A percentile compares a stretch with the other conserved stretches of the same genome.
These are phyloP conservation scores for Moniliophthora roreri DNA, from an alignment of 1,284 basidiomycete species.

Conservation along the genomic window DNA sequence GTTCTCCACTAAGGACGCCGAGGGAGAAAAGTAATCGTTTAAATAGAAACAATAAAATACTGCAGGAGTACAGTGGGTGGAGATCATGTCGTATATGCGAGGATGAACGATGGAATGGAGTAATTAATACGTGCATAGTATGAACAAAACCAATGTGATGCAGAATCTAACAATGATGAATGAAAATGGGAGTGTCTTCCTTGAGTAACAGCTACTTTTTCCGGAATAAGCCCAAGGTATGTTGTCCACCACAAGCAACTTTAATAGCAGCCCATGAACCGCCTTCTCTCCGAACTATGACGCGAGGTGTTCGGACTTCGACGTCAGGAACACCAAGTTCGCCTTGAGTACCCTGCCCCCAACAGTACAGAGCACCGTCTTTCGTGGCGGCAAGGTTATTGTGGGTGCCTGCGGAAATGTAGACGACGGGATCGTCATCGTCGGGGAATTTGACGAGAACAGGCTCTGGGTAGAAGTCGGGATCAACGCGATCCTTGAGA, in stretches of 20 bases:
- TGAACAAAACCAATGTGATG: too few species aligned
- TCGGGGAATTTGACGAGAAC: conserved; percentile 70
- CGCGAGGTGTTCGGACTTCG: conserved; percentile 55
- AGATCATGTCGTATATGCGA: too few species aligned
- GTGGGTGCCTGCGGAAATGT: conserved; percentile 76
- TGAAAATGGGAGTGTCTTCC: too few species aligned
- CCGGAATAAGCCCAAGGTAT: conserved; percentile 67
- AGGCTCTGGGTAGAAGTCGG: conserved; percentile 63
- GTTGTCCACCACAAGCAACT: conserved; percentile 72
- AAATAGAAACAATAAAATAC: too few species aligned
- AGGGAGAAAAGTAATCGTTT: too few species aligned
- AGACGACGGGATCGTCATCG: conserved; percentile 67
- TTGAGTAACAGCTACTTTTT: conserved; percentile 36
- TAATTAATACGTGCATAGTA: too few species aligned
- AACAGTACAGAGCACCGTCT: conserved; percentile 80
- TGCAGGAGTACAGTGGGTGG: too few species aligned
- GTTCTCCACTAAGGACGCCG: too few species aligned
- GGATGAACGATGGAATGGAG: too few species aligned
- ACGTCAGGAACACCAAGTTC: conserved; percentile 67
- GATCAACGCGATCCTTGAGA: conserved; percentile 49
- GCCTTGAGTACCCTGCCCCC: conserved; percentile 81
- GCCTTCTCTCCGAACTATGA: conserved; percentile 68
- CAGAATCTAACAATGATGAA: too few species aligned
- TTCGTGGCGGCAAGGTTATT: conserved; percentile 82
- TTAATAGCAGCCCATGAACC: conserved; percentile 62